These are phyloP conservation scores for Plasmodium inui DNA, from an alignment of 169 alveolate genomes.

Conservation along the genomic window DNA sequence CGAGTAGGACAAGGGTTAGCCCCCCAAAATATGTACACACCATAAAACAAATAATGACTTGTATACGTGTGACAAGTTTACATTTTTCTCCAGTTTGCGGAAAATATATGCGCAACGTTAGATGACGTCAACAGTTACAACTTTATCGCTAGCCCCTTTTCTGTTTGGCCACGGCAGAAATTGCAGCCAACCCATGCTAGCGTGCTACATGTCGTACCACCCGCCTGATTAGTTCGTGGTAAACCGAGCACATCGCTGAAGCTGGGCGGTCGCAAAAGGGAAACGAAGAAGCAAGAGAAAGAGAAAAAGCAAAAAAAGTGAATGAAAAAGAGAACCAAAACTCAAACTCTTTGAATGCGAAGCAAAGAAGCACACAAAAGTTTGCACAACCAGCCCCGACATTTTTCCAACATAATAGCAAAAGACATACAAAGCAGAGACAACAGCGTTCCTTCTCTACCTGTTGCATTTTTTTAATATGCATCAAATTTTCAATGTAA, in stretches of 20 bases:
- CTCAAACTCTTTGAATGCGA: not conserved
- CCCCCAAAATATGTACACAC: not conserved
- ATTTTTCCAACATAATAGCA: not conserved
- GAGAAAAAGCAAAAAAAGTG: not conserved
- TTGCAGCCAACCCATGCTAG: not conserved
- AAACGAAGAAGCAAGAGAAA: not conserved
- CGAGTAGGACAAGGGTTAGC: not conserved
- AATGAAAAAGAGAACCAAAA: not conserved
- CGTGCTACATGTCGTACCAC: not conserved
- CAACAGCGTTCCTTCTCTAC: not conserved
- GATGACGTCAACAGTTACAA: not conserved
- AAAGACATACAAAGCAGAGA: not conserved
- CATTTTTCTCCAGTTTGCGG: not conserved
- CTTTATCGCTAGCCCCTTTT: not conserved
- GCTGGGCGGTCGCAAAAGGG: not conserved
- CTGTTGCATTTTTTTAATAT: not conserved
- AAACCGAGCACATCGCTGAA: not conserved
- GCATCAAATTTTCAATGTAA: not conserved
- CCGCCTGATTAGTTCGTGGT: not conserved
- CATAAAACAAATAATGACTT: not conserved
- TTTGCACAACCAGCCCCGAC: not conserved
- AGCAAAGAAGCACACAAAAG: not conserved
- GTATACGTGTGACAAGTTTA: not conserved
- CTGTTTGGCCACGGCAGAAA: not conserved
- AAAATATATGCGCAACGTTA: not conserved